phyloP scores from a whole-genome alignment of 202 grass and related monocot species.

The Dendrocalamus latiflorus region DNA sequence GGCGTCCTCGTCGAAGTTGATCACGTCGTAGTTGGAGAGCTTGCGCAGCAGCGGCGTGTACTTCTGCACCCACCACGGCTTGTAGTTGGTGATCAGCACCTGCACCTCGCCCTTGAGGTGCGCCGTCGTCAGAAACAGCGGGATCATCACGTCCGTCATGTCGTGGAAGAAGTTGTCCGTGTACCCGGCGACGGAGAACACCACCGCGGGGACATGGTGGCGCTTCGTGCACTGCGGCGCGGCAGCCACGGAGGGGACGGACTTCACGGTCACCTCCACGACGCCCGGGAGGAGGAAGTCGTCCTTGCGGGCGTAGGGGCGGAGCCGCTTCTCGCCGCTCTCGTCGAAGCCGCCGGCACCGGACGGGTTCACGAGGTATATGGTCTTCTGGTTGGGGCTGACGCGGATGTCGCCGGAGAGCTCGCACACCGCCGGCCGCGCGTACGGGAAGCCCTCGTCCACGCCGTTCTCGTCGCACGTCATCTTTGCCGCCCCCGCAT shows the following conservation, averaged over 20 bases:
- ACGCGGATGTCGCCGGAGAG: constrained; percentile 64
- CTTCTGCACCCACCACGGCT: constrained; percentile 59
- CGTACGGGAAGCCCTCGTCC: constrained; percentile 76
- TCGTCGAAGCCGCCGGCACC: constrained; percentile 34
- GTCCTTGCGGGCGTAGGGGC: constrained; percentile 55
- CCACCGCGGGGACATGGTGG: constrained; percentile 37
- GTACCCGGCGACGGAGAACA: constrained; percentile 56
- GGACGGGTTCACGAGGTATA: constrained; percentile 50
- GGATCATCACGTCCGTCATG: constrained; percentile 50
- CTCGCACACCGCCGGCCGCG: constrained; percentile 54
- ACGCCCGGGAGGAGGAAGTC: constrained; percentile 49
- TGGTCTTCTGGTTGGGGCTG: constrained; percentile 53
- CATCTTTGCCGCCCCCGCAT: constrained; percentile 33
- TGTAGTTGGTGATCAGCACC: constrained; percentile 53
- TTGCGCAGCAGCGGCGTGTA: constrained; percentile 46
- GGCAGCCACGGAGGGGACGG: neutral
- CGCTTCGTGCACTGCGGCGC: constrained; percentile 41
- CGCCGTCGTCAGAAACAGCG: constrained; percentile 52
- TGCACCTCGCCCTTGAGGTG: constrained; percentile 60
- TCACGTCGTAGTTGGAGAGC: constrained; percentile 43
- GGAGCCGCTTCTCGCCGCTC: constrained; percentile 41
- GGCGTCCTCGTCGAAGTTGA: constrained; percentile 51
- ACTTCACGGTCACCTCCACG: constrained; percentile 56
- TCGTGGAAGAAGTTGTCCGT: constrained; percentile 80
- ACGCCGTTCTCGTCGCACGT: constrained; percentile 58